Percentiles rank a stretch among this genome's conserved stretches.
Conservation (phyloP, 139 green algal species). For the Chlorella sp. region DNA sequence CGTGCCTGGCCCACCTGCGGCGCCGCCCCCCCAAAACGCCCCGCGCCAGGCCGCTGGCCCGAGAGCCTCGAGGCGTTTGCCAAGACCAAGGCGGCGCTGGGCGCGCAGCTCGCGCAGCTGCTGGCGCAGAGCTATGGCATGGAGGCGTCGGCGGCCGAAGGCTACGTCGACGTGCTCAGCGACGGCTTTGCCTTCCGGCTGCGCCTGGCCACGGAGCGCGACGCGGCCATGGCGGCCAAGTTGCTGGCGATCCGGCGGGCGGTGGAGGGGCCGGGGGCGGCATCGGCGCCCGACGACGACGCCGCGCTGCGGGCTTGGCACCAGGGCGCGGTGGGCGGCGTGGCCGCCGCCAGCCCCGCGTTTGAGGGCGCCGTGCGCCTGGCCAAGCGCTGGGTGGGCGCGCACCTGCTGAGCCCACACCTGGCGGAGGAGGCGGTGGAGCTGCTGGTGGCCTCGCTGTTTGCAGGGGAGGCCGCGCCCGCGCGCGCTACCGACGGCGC, state of each 20-base stretch:
- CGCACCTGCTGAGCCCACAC: slow-evolving; percentile 56
- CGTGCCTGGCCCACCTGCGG: no score
- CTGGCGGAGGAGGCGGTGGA: slow-evolving; percentile 68
- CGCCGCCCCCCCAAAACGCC: no score
- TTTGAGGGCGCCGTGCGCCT: slow-evolving; percentile 61
- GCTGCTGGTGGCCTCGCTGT: slow-evolving; percentile 66
- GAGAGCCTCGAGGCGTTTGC: slow-evolving; percentile 56
- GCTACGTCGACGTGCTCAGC: slow-evolving; percentile 67
- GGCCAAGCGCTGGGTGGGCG: slow-evolving; percentile 65
- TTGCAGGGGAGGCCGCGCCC: slow-evolving; percentile 27
- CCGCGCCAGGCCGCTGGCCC: slow-evolving; percentile 74
- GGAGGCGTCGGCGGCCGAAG: slow-evolving; percentile 44
- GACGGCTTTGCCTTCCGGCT: slow-evolving; percentile 83
- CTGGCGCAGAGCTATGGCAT: slow-evolving; percentile 56
- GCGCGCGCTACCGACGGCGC: neutral
- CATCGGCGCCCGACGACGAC: neutral
- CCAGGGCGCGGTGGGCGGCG: slow-evolving; percentile 60
- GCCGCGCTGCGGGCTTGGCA: slow-evolving; percentile 57
- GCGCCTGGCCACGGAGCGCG: slow-evolving; percentile 59
- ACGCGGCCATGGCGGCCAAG: slow-evolving; percentile 47
- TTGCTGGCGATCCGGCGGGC: neutral
- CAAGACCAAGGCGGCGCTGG: slow-evolving; percentile 79
- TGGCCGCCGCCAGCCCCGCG: slow-evolving; percentile 50
- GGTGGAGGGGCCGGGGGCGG: neutral
- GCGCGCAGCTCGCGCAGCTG: slow-evolving; percentile 65